Evolutionary conservation across 306 rosid genomes (phyloP), one percentile per base, ranked within the genome.

Genomic region (Gleditsia sinensis): DNA sequence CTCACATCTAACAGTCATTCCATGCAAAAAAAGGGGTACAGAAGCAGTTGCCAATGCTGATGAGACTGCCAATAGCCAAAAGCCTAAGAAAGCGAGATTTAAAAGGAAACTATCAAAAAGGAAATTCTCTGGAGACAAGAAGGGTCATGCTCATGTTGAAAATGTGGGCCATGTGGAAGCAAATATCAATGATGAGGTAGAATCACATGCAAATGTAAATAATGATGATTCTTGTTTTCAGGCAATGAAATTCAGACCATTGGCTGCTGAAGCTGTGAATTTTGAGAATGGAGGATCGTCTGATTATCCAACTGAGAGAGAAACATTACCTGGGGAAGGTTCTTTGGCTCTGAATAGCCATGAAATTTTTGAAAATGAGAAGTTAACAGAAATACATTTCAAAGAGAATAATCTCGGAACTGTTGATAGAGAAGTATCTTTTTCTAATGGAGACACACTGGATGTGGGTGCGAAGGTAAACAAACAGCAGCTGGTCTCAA

Each of bases 1-100:
- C 53, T 40, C 83, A 71, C 78, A 82, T 73, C 79, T 91, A 75
- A 93, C 96, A 1, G 97, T 91, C 75, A 72, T 87, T 68, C 98
- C 98, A 64, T 49, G 75, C 84, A 86, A 80, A 23, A 89, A 81
- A 73, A 81, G 87, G 75, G 75, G 53, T 39, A 4, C 69, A 9
- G 90, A 86, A 46, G 25, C 78, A 36, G 78, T 20, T 40, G n/a
- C 75, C n/a, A 8, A 2, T 20, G 49, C 58, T 17, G 84, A 81
- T 39, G 86, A 85, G 82, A 48, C 77, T 64, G 30, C 80, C n/a
- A 78, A 57, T 19, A 20, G 65, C 21, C 84, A 84, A 1, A 86
- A 86, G 84, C 50, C 80, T 25, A 89, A 88, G 84, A 87, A 79
- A 79, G 49, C 73, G 0, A 84, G 88, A 46, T 76, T 78, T 60